A percentile compares a stretch with the other conserved stretches of the same genome.
Evolutionary conservation across 2,329 filamentous ascomycete species (phyloP).

Genomic region (Epichloe scottii): DNA sequence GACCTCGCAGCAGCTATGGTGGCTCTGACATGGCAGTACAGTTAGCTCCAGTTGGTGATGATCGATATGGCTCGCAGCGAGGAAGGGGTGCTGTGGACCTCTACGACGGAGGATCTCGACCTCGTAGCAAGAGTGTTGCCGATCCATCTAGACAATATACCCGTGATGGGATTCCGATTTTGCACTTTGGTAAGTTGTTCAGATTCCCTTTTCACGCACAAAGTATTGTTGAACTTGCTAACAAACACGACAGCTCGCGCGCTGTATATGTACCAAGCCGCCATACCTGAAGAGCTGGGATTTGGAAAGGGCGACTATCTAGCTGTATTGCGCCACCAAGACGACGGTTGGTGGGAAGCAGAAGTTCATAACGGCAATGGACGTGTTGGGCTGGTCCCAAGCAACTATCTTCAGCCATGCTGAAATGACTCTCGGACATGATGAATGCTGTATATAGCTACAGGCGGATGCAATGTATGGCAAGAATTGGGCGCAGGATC

Average conservation of each 20-base stretch:
- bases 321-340: slow-evolving; percentile 78
- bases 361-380: slow-evolving; percentile 64
- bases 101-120: slow-evolving; percentile 40
- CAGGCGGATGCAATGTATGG: not conserved
- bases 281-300: slow-evolving; percentile 86
- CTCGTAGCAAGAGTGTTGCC: slow-evolving; percentile 75
- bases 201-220: slow-evolving; percentile 12
- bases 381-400: slow-evolving; percentile 49
- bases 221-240: not conserved
- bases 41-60: slow-evolving; percentile 43
- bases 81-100: slow-evolving; percentile 42
- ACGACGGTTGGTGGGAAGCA: slow-evolving; percentile 99
- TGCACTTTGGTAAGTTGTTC: slow-evolving; percentile 76
- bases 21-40: slow-evolving; percentile 54
- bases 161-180: slow-evolving; percentile 70
- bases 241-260: slow-evolving; percentile 57
- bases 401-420: slow-evolving; percentile 51
- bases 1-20: slow-evolving; percentile 38
- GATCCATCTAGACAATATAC: slow-evolving; percentile 72
- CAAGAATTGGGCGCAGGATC: not conserved
- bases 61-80: slow-evolving; percentile 45
- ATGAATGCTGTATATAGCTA: slow-evolving; percentile 4
- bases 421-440: slow-evolving; percentile 11
- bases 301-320: slow-evolving; percentile 89
- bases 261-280: slow-evolving; percentile 86